A percentile compares a stretch with the other conserved stretches of the same genome.
phyloP scores from a whole-genome alignment of 2,329 filamentous ascomycete genomes.

The Pseudocercospora vitis region DNA sequence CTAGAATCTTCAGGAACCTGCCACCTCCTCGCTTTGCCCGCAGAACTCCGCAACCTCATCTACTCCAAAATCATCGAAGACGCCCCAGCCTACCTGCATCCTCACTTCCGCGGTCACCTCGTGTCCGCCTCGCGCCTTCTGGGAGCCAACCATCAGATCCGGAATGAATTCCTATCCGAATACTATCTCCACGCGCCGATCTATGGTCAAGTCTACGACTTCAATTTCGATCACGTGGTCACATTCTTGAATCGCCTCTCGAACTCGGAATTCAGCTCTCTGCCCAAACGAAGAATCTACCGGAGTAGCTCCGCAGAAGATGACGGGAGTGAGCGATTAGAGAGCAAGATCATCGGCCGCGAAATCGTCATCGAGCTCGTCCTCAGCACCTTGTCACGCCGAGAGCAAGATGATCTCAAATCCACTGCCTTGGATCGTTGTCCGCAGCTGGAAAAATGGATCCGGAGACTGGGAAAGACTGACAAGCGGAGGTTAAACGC shows the following conservation, averaged over 20 bases:
- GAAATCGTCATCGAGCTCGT: conserved; percentile 1
- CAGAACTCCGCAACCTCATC: conserved; percentile 1
- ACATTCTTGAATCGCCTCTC: conserved; percentile 8
- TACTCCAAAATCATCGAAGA: conserved; percentile 2
- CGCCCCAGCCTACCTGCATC: neutral
- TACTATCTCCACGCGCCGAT: neutral
- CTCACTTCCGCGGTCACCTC: neutral
- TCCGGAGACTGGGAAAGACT: neutral
- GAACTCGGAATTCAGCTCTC: neutral
- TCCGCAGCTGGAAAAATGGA: neutral
- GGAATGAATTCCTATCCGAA: neutral
- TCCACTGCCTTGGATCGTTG: neutral
- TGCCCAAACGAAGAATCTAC: neutral
- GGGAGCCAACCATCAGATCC: conserved; percentile 2
- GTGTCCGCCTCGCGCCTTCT: conserved; percentile 3
- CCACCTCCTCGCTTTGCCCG: neutral
- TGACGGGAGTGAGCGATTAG: too few relatives aligned
- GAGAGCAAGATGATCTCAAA: neutral
- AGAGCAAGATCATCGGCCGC: neutral
- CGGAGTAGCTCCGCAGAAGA: neutral
- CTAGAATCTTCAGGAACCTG: neutral
- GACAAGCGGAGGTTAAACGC: neutral
- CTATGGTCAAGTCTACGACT: neutral
- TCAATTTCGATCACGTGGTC: conserved; percentile 3
- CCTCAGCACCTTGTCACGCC: neutral